Evolutionary conservation across 2,329 filamentous ascomycete species (phyloP), one percentile per base, ranked within the genome.

Genomic region (Fusarium lateritium): DNA sequence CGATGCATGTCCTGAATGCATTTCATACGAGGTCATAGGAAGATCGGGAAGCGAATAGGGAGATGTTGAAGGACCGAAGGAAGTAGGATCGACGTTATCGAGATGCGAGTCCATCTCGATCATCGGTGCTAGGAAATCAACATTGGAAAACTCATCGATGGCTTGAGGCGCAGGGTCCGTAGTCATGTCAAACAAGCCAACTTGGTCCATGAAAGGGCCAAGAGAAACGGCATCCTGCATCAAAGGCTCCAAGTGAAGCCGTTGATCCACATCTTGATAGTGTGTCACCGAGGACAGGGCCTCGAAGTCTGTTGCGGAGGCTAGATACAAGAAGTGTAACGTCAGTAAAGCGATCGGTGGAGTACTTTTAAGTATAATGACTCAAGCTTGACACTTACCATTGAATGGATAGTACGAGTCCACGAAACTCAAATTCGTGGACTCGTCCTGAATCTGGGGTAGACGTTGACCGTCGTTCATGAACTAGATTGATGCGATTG

Each of bases 401-500:
- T 40, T 43, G 39, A 49, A 49, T 28, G 33, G 38, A 50, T 73
- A 58, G 58, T 46, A 60, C 70, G 62, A 71, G 65, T 42, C 68
- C 58, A 56, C 56, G 53, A 61, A 57, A 47, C 43, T 39, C 15
- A 61, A 36, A 60, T 54, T 57, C 50, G 49, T 55, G 56, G 62
- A 63, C 70, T 60, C 70, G 62, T 65, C 54, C 52, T 56, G 56
- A 39, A 46, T 45, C 51, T 26, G 46, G 34, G 59, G 55, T 38
- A 49, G 19, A 17, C 22, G 22, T 49, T 19, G 21, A 38, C 38
- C 9, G 33, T 56, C 34, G 50, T 40, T 67, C 70, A 73, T 73
- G 56, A 54, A 54, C 21, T 36, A 19, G 24, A 19, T 15, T 54
- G 14, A 22, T 19, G 51, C 9, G 34, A n/a, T 28, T 54, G 40